Conservation (phyloP, 768 basidiomycete species). For the Boletus pseudo-olivaceus region DNA sequence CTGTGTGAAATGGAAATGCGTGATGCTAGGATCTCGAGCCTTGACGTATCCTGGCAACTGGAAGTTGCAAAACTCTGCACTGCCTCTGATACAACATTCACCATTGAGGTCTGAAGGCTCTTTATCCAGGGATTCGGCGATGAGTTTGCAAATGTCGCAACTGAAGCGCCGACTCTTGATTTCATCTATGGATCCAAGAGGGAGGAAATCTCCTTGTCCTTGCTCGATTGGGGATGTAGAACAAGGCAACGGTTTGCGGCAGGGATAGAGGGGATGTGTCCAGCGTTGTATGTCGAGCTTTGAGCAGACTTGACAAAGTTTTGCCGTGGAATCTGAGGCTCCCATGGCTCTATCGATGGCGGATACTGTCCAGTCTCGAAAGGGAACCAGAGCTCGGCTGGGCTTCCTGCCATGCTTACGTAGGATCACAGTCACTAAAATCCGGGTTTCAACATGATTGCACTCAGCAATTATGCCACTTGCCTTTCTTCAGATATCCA, state of each 20-base stretch:
- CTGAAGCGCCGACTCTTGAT: conserved; percentile 10
- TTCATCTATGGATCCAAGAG: conserved; percentile 13
- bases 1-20: conserved; percentile 17
- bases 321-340: background rate
- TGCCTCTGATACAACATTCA: background rate
- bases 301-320: conserved; percentile 6
- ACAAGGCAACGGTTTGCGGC: background rate
- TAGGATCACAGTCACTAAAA: too few relatives aligned
- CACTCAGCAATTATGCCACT: too few relatives aligned
- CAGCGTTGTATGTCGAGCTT: background rate
- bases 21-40: conserved; percentile 1
- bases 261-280: conserved; percentile 1
- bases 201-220: background rate
- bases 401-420: too few relatives aligned
- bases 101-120: conserved; percentile 8
- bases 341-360: conserved; percentile 1
- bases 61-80: conserved; percentile 4
- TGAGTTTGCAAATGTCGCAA: conserved; percentile 13
- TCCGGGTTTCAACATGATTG: too few relatives aligned
- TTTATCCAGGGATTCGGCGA: conserved; percentile 9
- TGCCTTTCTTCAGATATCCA: too few relatives aligned
- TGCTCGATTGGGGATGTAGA: background rate
- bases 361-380: too few relatives aligned
- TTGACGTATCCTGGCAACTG: background rate
- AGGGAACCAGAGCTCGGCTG: too few relatives aligned